Evolutionary conservation across 139 green algal genomes (phyloP).

Genomic region (Chlamydomonas applanata): DNA sequence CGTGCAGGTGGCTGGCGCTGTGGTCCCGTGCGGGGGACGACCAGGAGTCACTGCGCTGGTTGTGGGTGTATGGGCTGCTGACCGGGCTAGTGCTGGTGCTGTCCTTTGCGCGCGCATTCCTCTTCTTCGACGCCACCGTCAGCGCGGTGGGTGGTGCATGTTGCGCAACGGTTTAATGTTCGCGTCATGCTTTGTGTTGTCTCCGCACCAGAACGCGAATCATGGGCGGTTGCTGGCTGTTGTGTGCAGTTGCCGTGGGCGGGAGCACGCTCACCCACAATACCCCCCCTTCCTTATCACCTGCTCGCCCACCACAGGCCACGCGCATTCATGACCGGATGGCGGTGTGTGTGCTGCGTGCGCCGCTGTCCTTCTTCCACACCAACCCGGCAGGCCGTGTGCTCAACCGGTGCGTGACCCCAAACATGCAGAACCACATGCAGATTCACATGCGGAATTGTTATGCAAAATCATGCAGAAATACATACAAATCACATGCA

Average conservation of each 20-base stretch:
- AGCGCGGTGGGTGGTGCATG: no score
- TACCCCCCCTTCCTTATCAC: neutral
- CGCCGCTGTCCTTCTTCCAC: slow-evolving; percentile 93
- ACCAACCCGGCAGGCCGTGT: slow-evolving; percentile 87
- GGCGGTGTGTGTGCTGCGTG: slow-evolving; percentile 61
- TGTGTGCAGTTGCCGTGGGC: no score
- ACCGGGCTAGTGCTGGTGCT: slow-evolving; percentile 46
- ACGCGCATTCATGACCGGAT: slow-evolving; percentile 64
- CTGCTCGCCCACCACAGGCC: no score
- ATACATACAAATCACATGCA: no score
- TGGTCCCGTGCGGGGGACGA: slow-evolving; percentile 40
- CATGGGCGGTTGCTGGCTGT: no score
- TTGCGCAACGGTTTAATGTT: neutral
- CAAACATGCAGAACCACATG: no score
- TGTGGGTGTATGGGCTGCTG: slow-evolving; percentile 62
- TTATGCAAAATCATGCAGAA: no score
- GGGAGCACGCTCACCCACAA: neutral
- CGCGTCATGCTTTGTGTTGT: no score
- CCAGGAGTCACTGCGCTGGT: slow-evolving; percentile 4
- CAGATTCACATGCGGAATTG: no score
- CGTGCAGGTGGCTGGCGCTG: slow-evolving; percentile 41
- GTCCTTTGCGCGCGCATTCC: slow-evolving; percentile 32
- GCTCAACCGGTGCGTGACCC: slow-evolving; percentile 75
- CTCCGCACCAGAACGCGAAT: no score
- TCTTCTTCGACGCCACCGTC: slow-evolving; percentile 68